Percentiles rank a stretch among this genome's conserved stretches.
Conservation (phyloP, 2,329 filamentous ascomycete species). For the Xylariomycetidae sp. region DNA sequence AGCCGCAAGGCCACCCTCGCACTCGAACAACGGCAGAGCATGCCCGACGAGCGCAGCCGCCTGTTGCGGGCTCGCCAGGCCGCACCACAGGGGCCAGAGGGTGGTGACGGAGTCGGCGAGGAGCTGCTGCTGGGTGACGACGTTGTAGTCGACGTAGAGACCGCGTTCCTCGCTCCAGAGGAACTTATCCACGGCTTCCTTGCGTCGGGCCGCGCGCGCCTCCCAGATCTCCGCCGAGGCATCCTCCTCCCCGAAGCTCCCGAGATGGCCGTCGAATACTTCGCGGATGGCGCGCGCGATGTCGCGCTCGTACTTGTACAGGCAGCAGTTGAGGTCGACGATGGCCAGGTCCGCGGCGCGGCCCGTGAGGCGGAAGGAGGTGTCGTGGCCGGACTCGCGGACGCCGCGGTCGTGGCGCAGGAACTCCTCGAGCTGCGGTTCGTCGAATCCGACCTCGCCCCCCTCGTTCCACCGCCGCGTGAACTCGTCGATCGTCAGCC, state of each 20-base stretch:
- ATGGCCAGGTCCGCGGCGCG: slow-evolving; percentile 4
- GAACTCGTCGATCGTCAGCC: slow-evolving; percentile 2
- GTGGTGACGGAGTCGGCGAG: not conserved
- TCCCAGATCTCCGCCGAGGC: not conserved
- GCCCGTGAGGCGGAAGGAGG: slow-evolving; percentile 1
- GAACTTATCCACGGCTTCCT: slow-evolving; percentile 2
- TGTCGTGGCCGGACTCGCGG: slow-evolving; percentile 7
- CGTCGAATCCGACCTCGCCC: not conserved
- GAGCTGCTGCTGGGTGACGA: not conserved
- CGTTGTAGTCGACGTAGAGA: slow-evolving; percentile 6
- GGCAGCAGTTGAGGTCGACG: slow-evolving; percentile 7
- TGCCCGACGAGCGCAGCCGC: not conserved
- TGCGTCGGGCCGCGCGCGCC: not conserved
- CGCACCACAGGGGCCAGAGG: slow-evolving; percentile 6
- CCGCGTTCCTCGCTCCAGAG: slow-evolving; percentile 5
- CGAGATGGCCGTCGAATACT: slow-evolving; percentile 1
- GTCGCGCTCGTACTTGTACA: slow-evolving; percentile 8
- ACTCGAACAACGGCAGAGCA: slow-evolving; percentile 3
- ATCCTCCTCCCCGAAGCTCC: slow-evolving; percentile 1
- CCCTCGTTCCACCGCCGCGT: slow-evolving; percentile 1
- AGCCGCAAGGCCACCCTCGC: slow-evolving; percentile 2
- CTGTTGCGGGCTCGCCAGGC: slow-evolving; percentile 4
- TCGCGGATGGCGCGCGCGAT: slow-evolving; percentile 3
- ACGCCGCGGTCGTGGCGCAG: slow-evolving; percentile 5
- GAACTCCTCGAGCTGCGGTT: slow-evolving; percentile 3